phyloP scores from a whole-genome alignment of 148 eudicot genomes.

The Rhododendron williamsianum region DNA sequence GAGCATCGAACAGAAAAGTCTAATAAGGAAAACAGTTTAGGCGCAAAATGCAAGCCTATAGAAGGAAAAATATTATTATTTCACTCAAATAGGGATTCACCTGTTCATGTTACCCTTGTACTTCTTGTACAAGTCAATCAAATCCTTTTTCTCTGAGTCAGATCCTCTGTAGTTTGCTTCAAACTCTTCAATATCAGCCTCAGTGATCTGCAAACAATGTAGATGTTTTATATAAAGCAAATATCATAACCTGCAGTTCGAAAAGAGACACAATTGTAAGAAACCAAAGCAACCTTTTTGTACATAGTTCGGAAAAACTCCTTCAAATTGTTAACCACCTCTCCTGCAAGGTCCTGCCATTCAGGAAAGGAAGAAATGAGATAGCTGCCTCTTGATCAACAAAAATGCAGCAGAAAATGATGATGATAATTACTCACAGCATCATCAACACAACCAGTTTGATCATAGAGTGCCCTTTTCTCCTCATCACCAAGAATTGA shows the following conservation, averaged over 20 bases:
- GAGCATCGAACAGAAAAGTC: constrained; percentile 90
- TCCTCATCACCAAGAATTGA: constrained; percentile 93
- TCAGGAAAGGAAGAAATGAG: neutral
- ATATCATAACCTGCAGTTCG: neutral
- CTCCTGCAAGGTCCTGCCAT: constrained; percentile 80
- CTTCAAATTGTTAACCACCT: constrained; percentile 54
- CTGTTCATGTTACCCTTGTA: constrained; percentile 88
- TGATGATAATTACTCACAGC: constrained; percentile 49
- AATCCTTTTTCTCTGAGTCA: constrained; percentile 80
- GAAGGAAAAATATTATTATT: neutral
- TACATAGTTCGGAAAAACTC: constrained; percentile 72
- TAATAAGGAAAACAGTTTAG: constrained; percentile 20
- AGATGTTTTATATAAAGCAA: neutral
- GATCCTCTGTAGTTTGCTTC: constrained; percentile 96
- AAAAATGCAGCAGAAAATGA: neutral
- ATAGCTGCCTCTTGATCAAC: neutral
- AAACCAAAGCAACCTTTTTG: constrained; percentile 45
- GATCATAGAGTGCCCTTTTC: constrained; percentile 85
- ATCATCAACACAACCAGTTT: constrained; percentile 94
- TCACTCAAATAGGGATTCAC: constrained; percentile 22
- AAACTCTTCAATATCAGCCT: constrained; percentile 94
- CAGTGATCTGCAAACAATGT: constrained; percentile 53
- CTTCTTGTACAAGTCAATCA: constrained; percentile 64
- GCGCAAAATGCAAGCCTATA: neutral
- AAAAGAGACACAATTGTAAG: neutral